Evolutionary conservation across 257 asterid genomes (phyloP).

Genomic region (Lycium ferocissimum): DNA sequence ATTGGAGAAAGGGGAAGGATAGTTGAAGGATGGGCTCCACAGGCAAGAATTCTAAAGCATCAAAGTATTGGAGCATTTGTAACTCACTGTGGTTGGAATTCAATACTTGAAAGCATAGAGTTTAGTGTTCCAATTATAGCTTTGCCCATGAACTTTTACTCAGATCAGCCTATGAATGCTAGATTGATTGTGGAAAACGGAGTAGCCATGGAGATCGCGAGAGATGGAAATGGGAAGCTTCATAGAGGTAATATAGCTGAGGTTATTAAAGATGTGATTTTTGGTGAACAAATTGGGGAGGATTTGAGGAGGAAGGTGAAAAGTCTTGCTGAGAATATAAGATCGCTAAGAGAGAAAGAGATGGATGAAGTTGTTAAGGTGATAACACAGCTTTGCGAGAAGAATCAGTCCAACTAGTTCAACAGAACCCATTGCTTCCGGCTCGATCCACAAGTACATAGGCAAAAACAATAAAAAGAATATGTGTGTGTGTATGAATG

Average conservation of each 20-base stretch:
- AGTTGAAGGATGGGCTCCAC: slow-evolving; percentile 30
- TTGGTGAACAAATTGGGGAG: not conserved
- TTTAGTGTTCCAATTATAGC: slow-evolving; percentile 25
- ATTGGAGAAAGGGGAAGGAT: slow-evolving; percentile 19
- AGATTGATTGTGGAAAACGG: not conserved
- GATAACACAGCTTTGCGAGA: slow-evolving; percentile 14
- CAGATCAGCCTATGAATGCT: slow-evolving; percentile 26
- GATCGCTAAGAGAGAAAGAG: not conserved
- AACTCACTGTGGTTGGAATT: slow-evolving; percentile 30
- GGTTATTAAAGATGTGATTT: not conserved
- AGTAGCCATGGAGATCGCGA: not conserved
- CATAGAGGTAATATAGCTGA: slow-evolving; percentile 18
- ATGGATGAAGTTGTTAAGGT: not conserved
- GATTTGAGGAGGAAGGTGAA: slow-evolving; percentile 13
- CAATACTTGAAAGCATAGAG: slow-evolving; percentile 19
- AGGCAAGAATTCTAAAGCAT: slow-evolving; percentile 10
- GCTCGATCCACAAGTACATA: no score
- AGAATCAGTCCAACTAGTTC: not conserved
- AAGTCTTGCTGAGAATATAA: not conserved
- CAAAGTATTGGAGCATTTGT: slow-evolving; percentile 19
- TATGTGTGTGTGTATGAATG: not conserved
- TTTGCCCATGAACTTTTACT: not conserved
- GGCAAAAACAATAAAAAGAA: no score
- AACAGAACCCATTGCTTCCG: not conserved
- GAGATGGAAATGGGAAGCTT: slow-evolving; percentile 25